phyloP scores from a whole-genome alignment of 139 green algal species.

The Picochlorum costavermella region DNA sequence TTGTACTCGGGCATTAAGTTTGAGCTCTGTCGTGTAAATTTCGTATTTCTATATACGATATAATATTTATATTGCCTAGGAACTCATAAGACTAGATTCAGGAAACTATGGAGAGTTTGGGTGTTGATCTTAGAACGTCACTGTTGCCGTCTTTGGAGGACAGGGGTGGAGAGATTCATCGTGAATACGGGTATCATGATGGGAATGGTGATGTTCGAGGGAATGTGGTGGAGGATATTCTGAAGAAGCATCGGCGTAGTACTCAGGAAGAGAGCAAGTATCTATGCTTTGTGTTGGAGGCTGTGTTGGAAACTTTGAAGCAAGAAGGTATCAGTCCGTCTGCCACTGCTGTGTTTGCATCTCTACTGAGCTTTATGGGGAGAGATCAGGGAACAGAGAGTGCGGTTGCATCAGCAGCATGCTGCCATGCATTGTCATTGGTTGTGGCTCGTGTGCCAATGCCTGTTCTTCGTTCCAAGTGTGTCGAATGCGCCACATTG shows the following conservation, averaged over 20 bases:
- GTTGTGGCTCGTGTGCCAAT: slow-evolving; percentile 48
- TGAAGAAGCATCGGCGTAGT: slow-evolving; percentile 37
- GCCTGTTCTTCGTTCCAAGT: slow-evolving; percentile 51
- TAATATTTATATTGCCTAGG: no score
- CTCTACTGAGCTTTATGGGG: slow-evolving; percentile 68
- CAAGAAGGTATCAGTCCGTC: slow-evolving; percentile 47
- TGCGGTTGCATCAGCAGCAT: slow-evolving; percentile 45
- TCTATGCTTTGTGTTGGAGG: slow-evolving; percentile 50
- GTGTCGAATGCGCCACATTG: slow-evolving; percentile 27
- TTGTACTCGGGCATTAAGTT: no score
- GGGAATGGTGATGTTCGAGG: not conserved
- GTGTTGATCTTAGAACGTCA: no score
- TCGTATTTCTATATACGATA: no score
- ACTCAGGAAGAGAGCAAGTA: slow-evolving; percentile 61
- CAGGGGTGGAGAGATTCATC: no score
- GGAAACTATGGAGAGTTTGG: not conserved
- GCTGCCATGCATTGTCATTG: slow-evolving; percentile 50
- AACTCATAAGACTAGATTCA: not conserved
- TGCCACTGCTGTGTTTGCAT: slow-evolving; percentile 72
- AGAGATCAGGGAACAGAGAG: slow-evolving; percentile 32
- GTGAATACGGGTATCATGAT: not conserved
- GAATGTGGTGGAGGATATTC: slow-evolving; percentile 37
- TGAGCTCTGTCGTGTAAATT: no score
- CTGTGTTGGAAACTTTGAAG: slow-evolving; percentile 56
- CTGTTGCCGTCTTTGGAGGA: no score